Conservation (phyloP, 371 early-diverging fungal species). For the Mortierella sp. region DNA sequence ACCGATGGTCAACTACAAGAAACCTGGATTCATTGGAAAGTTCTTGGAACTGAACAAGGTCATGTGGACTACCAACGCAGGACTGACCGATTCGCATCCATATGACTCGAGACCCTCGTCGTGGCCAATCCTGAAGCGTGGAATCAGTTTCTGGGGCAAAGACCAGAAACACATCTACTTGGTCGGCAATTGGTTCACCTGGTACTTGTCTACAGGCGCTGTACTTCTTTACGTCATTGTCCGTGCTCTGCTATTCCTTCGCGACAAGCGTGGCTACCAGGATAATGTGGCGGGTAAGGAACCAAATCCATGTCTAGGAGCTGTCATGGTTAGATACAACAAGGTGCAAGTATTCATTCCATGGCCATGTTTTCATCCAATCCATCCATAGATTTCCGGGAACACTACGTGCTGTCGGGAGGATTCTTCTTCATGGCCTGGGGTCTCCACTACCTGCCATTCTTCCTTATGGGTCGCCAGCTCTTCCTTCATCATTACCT, state of each 20-base stretch:
- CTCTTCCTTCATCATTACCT: slow-evolving; percentile 96
- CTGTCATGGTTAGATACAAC: no score
- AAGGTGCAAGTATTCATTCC: no score
- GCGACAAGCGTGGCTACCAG: slow-evolving; percentile 75
- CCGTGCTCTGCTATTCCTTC: slow-evolving; percentile 60
- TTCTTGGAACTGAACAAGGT: slow-evolving; percentile 87
- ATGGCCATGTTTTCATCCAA: neutral
- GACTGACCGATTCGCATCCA: slow-evolving; percentile 89
- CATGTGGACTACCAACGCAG: slow-evolving; percentile 92
- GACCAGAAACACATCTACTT: slow-evolving; percentile 87
- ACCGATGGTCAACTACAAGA: slow-evolving; percentile 59
- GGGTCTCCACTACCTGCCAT: slow-evolving; percentile 91
- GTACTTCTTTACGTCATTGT: slow-evolving; percentile 60
- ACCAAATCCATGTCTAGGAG: no score
- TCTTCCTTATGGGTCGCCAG: slow-evolving; percentile 91
- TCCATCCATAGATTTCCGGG: slow-evolving; percentile 56
- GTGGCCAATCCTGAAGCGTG: slow-evolving; percentile 88
- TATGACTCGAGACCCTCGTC: slow-evolving; percentile 82
- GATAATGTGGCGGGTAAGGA: slow-evolving; percentile 63
- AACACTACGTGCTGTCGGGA: slow-evolving; percentile 62
- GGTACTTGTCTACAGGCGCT: slow-evolving; percentile 76
- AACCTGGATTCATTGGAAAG: slow-evolving; percentile 81
- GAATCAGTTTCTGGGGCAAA: slow-evolving; percentile 91
- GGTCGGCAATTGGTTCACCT: slow-evolving; percentile 93
- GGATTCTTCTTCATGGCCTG: slow-evolving; percentile 88